These are phyloP conservation scores for Apiospora koreana DNA, from an alignment of 2,329 filamentous ascomycete genomes.

Conservation along the genomic window DNA sequence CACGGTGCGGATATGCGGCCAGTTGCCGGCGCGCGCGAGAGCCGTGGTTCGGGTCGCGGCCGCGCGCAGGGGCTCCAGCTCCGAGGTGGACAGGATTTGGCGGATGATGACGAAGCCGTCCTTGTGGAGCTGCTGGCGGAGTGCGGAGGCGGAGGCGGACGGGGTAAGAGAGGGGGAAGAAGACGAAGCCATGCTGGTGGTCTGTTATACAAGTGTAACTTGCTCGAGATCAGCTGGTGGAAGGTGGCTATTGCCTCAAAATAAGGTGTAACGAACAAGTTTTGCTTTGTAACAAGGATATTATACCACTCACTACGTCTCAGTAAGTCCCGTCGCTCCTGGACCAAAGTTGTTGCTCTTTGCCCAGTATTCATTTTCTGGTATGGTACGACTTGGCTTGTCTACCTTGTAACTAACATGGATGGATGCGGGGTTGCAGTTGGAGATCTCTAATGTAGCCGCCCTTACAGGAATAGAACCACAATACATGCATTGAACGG, in stretches of 20 bases:
- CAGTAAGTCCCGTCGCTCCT: not conserved
- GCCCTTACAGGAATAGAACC: not conserved
- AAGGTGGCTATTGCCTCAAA: too few relatives aligned
- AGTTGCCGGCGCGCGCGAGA: constrained; percentile 68
- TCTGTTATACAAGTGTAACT: not conserved
- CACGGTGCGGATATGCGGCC: constrained; percentile 81
- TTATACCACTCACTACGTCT: not conserved
- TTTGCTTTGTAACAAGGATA: too few relatives aligned
- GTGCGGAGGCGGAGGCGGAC: constrained; percentile 17
- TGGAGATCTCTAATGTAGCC: not conserved
- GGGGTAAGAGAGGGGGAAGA: not conserved
- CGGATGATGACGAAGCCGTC: constrained; percentile 79
- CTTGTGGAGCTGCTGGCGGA: constrained; percentile 58
- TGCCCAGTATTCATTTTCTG: too few relatives aligned
- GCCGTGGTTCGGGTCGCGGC: constrained; percentile 59
- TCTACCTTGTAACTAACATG: not conserved
- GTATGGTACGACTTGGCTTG: not conserved
- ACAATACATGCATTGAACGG: not conserved
- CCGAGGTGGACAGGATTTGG: constrained; percentile 56
- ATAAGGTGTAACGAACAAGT: too few relatives aligned
- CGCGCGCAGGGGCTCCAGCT: constrained; percentile 60
- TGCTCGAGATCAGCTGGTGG: too few relatives aligned
- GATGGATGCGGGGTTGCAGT: not conserved
- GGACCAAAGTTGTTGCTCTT: too few relatives aligned
- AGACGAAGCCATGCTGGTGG: not conserved